Conservation (phyloP, 73 alveolate species). For the Blepharisma stoltei region DNA sequence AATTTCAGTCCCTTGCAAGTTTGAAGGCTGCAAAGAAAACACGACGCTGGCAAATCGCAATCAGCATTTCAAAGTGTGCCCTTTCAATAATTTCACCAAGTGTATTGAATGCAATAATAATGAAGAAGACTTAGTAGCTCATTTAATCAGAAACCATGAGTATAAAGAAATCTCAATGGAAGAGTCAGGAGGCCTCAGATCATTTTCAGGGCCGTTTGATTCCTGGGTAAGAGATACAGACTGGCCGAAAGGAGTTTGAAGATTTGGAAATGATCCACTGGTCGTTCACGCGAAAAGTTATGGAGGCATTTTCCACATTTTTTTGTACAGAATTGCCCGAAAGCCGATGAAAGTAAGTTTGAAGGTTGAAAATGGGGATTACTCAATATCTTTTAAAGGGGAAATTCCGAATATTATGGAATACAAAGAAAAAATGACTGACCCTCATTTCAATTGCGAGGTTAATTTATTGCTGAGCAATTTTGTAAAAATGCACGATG, state of each 20-base stretch:
- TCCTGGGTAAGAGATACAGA: constrained; percentile 9
- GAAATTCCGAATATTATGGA: constrained; percentile 20
- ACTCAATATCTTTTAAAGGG: neutral
- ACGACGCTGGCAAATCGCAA: neutral
- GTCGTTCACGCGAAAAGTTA: neutral
- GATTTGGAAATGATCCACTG: constrained; percentile 8
- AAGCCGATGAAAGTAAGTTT: neutral
- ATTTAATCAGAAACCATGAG: constrained; percentile 19
- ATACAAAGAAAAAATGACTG: neutral
- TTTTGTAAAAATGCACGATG: constrained; percentile 6
- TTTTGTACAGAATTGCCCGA: constrained; percentile 4
- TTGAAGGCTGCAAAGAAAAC: neutral
- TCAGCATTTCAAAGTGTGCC: neutral
- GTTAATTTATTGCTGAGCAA: neutral
- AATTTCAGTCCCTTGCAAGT: neutral
- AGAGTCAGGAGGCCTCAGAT: neutral
- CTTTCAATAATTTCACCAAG: neutral
- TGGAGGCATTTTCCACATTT: neutral
- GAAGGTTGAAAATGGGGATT: neutral
- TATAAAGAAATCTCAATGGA: constrained; percentile 28
- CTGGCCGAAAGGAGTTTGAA: constrained; percentile 26
- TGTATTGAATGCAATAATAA: constrained; percentile 8
- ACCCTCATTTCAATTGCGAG: constrained; percentile 23
- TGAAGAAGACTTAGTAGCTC: neutral
- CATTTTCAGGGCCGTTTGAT: constrained; percentile 21